These are phyloP conservation scores for Macadamia tetraphylla DNA, from an alignment of 164 flowering plant genomes.

Conservation along the genomic window DNA sequence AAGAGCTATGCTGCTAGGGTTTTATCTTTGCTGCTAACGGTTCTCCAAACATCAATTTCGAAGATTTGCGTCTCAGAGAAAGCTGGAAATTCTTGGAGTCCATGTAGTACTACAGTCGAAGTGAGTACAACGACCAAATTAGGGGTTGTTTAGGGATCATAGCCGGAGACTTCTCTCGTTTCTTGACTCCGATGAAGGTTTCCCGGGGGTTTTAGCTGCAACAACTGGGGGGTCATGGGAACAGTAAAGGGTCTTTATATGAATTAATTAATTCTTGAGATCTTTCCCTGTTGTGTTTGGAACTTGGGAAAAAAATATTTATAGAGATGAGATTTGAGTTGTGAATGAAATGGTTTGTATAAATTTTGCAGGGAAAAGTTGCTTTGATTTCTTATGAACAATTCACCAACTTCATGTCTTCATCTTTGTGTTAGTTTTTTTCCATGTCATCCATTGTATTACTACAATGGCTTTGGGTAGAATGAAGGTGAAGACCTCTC, in stretches of 20 bases:
- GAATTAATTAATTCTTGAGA: too few species aligned
- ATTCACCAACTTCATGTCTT: slow-evolving; percentile 73
- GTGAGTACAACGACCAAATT: neutral
- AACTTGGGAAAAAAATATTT: too few species aligned
- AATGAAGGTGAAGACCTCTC: slow-evolving; percentile 34
- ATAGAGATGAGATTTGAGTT: too few species aligned
- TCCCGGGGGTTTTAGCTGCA: slow-evolving; percentile 37
- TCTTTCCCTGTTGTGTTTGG: too few species aligned
- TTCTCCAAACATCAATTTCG: slow-evolving; percentile 32
- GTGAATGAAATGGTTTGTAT: too few species aligned
- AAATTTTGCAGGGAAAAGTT: slow-evolving; percentile 43
- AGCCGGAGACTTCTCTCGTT: slow-evolving; percentile 36
- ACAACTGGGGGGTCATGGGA: slow-evolving; percentile 21
- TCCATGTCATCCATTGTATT: slow-evolving; percentile 55
- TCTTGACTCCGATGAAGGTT: slow-evolving; percentile 4
- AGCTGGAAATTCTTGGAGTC: slow-evolving; percentile 43
- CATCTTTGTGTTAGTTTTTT: slow-evolving; percentile 58
- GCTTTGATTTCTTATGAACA: slow-evolving; percentile 35
- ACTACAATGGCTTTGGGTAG: slow-evolving; percentile 54
- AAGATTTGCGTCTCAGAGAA: slow-evolving; percentile 35
- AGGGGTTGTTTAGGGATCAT: slow-evolving; percentile 2
- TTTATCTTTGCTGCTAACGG: slow-evolving; percentile 57
- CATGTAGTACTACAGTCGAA: slow-evolving; percentile 32
- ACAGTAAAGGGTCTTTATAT: too few species aligned
- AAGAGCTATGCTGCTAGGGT: slow-evolving; percentile 76